Base-by-base conservation (phyloP, 2,329 filamentous ascomycete genomes). In the Sporothrix phasma region DNA sequence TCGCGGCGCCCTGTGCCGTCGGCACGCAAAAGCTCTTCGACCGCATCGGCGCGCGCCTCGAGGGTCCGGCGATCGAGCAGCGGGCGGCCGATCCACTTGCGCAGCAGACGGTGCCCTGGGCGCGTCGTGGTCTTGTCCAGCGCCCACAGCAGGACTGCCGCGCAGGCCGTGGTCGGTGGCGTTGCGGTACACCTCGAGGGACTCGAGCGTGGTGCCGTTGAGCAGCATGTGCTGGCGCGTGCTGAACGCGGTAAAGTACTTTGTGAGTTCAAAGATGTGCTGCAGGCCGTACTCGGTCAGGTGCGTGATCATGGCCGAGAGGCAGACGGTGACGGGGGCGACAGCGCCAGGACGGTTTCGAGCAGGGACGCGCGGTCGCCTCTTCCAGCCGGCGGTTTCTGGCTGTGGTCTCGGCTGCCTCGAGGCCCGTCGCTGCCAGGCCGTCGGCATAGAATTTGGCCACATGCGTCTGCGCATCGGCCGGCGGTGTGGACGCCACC, bases 241-340 rank as follows among this genome's bases (percentile, higher is more conserved):
- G 69, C 90, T 96, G 76, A 99, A 99, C 2, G 92, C 91, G 69
- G 96, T 88, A 72, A 99, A 99, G 76, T 97, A 96, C 70, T 96
- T 96, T 1, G 94, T 97, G 49, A 99, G 78, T 71, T 96, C 89
- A 70, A 99, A 96, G 62, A 99, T 90, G 77, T 97, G 92, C 74
- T 97, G 89, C 22, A 99, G 80, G 0, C 92, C 92, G 73, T 97
- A 99, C 68, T 96, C 92, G 19, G 86, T 87, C 70, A 99, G 79
- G 71, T 99, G 92, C 1, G 84, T 90, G 70, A 99, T 97, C 92
- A 99, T 97, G 11, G 92, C 89, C 3, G 94, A 97, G 15, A 99
- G 81, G 74, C 94, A 99, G 46, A 96, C 86, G 0, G 89, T 96
- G 43, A 96, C 90, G 49, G 88, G 81, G 96, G 90, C 0, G 93